Evolutionary conservation across 306 rosid genomes (phyloP).

Genomic region (Citrullus mucosospermus): DNA sequence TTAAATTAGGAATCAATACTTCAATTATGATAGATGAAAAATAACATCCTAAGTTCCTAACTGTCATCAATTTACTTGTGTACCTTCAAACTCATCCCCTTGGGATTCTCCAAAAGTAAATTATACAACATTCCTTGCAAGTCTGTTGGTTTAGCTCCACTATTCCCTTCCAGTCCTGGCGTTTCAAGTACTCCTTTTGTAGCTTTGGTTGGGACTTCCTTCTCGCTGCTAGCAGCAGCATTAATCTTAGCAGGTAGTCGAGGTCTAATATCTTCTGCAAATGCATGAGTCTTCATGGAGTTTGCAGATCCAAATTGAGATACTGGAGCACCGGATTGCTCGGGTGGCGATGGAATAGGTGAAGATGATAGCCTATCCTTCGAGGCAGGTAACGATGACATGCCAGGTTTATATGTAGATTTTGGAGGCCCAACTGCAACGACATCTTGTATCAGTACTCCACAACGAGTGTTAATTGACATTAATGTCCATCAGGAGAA

Average conservation of each 20-base stretch:
- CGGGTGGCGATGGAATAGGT: slow-evolving; percentile 66
- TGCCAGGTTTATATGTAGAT: slow-evolving; percentile 41
- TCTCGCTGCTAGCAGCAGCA: slow-evolving; percentile 34
- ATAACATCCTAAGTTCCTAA: not conserved
- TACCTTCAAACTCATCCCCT: slow-evolving; percentile 77
- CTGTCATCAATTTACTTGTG: not conserved
- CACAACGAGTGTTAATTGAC: not conserved
- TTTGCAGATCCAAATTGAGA: slow-evolving; percentile 56
- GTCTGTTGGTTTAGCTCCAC: slow-evolving; percentile 48
- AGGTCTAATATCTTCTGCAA: slow-evolving; percentile 39
- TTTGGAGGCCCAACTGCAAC: slow-evolving; percentile 46
- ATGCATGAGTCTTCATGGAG: slow-evolving; percentile 28
- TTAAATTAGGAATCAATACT: not conserved
- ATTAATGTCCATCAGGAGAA: not conserved
- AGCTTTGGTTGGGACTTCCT: slow-evolving; percentile 36
- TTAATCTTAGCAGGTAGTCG: slow-evolving; percentile 45
- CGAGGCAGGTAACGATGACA: slow-evolving; percentile 32
- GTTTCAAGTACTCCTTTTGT: slow-evolving; percentile 29
- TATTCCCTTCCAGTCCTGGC: slow-evolving; percentile 42
- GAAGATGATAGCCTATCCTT: slow-evolving; percentile 58
- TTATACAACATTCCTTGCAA: slow-evolving; percentile 52
- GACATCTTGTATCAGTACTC: not conserved
- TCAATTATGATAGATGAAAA: not conserved
- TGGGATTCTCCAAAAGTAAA: slow-evolving; percentile 69
- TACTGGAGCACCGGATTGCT: slow-evolving; percentile 40